Conservation (phyloP, 805 yeast genomes). For the Isabelozyma pseudorhagii region DNA sequence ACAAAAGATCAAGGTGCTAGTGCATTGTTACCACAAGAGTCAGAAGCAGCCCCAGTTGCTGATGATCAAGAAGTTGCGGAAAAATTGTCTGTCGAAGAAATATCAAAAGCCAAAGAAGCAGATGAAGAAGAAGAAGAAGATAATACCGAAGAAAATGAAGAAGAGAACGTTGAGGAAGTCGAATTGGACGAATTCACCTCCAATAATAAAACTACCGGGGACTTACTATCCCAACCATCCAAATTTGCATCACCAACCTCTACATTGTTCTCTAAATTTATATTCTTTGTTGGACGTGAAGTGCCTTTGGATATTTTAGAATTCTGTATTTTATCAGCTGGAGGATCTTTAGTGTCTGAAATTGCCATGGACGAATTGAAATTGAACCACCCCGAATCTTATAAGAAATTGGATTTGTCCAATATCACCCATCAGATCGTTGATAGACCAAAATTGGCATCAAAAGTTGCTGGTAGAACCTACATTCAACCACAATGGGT, state of each 20-base stretch:
- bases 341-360: constrained; percentile 85
- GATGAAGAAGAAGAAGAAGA: constrained; percentile 18
- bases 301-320: constrained; percentile 91
- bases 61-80: constrained; percentile 14
- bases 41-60: background rate
- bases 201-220: constrained; percentile 62
- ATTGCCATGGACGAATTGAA: constrained; percentile 76
- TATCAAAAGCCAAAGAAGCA: constrained; percentile 53
- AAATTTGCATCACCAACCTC: constrained; percentile 55
- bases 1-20: constrained; percentile 32
- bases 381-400: constrained; percentile 43
- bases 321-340: constrained; percentile 79
- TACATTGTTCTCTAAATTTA: constrained; percentile 65
- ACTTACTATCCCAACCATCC: constrained; percentile 65
- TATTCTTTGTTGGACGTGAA: constrained; percentile 90
- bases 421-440: constrained; percentile 88
- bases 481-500: constrained; percentile 98
- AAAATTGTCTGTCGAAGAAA: constrained; percentile 38
- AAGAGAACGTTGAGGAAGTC: constrained; percentile 15
- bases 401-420: constrained; percentile 53
- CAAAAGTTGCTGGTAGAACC: constrained; percentile 85
- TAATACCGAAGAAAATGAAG: constrained; percentile 10
- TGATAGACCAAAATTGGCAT: constrained; percentile 80
- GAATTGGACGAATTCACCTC: constrained; percentile 72
- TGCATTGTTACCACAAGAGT: constrained; percentile 35